Evolutionary conservation across 768 basidiomycete genomes (phyloP).

Genomic region (Xerocomus potaroensis): DNA sequence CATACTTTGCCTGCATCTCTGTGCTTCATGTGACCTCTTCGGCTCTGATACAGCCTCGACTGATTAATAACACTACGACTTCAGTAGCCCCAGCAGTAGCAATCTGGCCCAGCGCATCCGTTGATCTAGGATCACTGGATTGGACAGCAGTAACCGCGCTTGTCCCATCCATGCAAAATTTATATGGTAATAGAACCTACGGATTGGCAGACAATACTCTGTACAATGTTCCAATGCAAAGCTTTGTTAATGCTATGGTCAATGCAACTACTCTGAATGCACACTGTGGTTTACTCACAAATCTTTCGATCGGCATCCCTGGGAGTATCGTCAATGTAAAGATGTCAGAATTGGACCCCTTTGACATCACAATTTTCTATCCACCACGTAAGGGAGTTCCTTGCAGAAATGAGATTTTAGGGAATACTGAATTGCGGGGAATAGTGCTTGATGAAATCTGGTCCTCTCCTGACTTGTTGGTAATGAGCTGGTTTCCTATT

Average conservation of each 20-base stretch:
- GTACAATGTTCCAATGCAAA: no score
- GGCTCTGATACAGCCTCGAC: background rate
- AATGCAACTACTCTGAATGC: no score
- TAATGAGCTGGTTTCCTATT: background rate
- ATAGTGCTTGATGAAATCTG: background rate
- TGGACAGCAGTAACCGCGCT: background rate
- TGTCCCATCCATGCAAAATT: background rate
- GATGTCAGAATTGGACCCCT: background rate
- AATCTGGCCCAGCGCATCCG: background rate
- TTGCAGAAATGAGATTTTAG: background rate
- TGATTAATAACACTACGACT: background rate
- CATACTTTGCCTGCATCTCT: background rate
- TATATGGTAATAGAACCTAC: background rate
- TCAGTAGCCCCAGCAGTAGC: accelerated
- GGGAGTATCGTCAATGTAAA: background rate
- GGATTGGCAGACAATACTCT: background rate
- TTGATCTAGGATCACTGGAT: background rate
- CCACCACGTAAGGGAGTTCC: background rate
- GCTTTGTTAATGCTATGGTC: no score
- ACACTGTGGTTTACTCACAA: background rate
- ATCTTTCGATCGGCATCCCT: background rate
- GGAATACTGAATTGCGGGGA: background rate
- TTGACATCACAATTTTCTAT: background rate
- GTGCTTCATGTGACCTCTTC: background rate
- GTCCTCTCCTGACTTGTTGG: background rate